A percentile compares a stretch with the other conserved stretches of the same genome.
phyloP scores from a whole-genome alignment of 352 stramenopile species.

The Pythium inflatum region DNA sequence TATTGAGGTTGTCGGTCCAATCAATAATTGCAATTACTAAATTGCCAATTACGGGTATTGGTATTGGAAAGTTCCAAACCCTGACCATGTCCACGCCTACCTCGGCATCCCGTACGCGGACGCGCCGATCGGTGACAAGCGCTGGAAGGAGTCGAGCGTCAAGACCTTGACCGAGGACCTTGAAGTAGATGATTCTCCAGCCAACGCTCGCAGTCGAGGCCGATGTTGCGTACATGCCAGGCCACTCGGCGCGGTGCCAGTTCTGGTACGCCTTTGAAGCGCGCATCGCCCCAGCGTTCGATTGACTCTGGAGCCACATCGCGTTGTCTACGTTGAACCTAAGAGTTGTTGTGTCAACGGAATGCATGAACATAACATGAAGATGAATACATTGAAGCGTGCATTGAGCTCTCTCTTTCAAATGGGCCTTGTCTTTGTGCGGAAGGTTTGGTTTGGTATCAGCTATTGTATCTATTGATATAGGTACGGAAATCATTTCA shows the following conservation, averaged over 20 bases:
- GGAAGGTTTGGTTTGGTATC: too few species aligned
- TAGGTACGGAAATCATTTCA: too few species aligned
- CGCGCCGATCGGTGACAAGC: neutral
- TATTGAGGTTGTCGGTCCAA: neutral
- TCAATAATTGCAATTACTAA: slow-evolving; percentile 4
- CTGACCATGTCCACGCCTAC: neutral
- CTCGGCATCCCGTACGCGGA: neutral
- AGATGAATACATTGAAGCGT: too few species aligned
- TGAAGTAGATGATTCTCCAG: slow-evolving; percentile 19
- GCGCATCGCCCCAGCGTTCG: slow-evolving; percentile 9
- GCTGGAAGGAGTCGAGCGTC: neutral
- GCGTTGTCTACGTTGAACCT: too few species aligned
- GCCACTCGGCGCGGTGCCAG: slow-evolving; percentile 11
- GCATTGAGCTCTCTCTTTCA: too few species aligned
- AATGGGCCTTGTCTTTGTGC: too few species aligned
- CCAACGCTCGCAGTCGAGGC: slow-evolving; percentile 9
- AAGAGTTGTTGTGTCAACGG: too few species aligned
- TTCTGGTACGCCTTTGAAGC: slow-evolving; percentile 17
- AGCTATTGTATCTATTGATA: too few species aligned
- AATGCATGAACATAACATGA: too few species aligned
- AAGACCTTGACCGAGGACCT: neutral
- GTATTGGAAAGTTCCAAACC: slow-evolving; percentile 4
- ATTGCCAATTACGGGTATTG: slow-evolving; percentile 6
- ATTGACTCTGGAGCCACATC: too few species aligned
- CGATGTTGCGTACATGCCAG: slow-evolving; percentile 5